A percentile compares a stretch with the other conserved stretches of the same genome.
Conservation (phyloP, 495 filamentous ascomycete species). For the Halenospora varia region DNA sequence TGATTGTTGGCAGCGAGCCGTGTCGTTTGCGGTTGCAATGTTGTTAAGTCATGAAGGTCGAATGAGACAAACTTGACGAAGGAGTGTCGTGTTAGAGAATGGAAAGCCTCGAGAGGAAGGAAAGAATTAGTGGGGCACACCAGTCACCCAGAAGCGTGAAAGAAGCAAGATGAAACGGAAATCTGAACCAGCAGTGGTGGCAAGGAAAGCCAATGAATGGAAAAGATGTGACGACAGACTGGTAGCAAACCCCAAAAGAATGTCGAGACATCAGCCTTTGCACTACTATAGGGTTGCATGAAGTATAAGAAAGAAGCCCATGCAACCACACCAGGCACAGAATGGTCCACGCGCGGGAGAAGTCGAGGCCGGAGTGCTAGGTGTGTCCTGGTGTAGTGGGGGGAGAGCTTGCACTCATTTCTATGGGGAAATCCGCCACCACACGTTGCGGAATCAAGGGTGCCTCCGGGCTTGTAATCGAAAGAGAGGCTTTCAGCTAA, state of each 20-base stretch:
- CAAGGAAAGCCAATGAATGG: slow-evolving; percentile 18
- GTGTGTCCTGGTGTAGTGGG: slow-evolving; percentile 15
- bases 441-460: slow-evolving; percentile 13
- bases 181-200: slow-evolving; percentile 27
- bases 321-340: slow-evolving; percentile 13
- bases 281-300: slow-evolving; percentile 20
- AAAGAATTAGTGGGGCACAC: slow-evolving; percentile 19
- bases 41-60: slow-evolving; percentile 26
- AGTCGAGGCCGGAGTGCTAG: slow-evolving; percentile 15
- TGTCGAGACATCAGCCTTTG: slow-evolving; percentile 16
- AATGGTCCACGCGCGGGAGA: slow-evolving; percentile 19
- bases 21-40: slow-evolving; percentile 15
- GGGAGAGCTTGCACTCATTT: neutral
- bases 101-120: slow-evolving; percentile 7
- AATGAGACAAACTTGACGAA: slow-evolving; percentile 10
- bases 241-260: slow-evolving; percentile 21
- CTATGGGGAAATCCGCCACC: neutral
- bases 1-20: slow-evolving; percentile 20
- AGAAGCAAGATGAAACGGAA: slow-evolving; percentile 20
- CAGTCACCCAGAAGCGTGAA: slow-evolving; percentile 24
- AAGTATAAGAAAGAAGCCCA: slow-evolving; percentile 25
- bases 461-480: neutral
- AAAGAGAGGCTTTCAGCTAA: slow-evolving; percentile 11
- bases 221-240: slow-evolving; percentile 21
- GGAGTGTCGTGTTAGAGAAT: slow-evolving; percentile 12